Base-by-base conservation (phyloP, 495 filamentous ascomycete species). In the Jackrogersella multiformis region DNA sequence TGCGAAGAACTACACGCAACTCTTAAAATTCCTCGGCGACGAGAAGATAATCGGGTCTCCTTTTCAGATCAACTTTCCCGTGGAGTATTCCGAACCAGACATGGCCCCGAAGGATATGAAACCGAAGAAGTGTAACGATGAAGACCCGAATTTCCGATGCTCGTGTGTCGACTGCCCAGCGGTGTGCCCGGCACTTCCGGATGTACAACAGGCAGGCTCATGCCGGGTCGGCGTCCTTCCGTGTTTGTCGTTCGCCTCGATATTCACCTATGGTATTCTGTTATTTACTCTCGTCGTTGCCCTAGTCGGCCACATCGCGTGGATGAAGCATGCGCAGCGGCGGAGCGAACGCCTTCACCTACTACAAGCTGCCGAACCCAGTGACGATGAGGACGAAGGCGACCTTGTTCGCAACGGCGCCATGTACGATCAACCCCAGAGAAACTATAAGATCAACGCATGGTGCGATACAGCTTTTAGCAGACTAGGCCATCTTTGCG, bases 21-120 rank as follows among this genome's bases (percentile, higher is more conserved):
- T 99, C 70, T 74, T 99, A 60, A 91, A 90, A 66, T 99, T 97
- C 73, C 77, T 99, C n/a, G 95, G 95, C 9, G 87, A 96, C 67
- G 90, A 96, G 82, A 94, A 93, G 73, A 78, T 86, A 5, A 83
- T 94, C 13, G 96, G 95, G 6, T 97, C 93, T 52, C 95, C 95
- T 0, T 98, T 99, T 78, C 96, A 98, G 79, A 95, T 99, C 77
- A 92, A 99, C 80, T 99, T 94, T 72, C 90, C 89, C 8, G 75
- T 83, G 16, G 84, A 90, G 4, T 88, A 87, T 66, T 64, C 79
- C 1, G 87, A 91, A 56, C 76, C 82, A 0, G 72, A 78, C 8
- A 95, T 97, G 91, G 66, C 81, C 20, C 79, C 92, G 7, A 76
- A 86, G 68, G 73, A 88, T 20, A 86, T 90, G 70, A 83, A 71